phyloP scores from a whole-genome alignment of 2,329 filamentous ascomycete genomes.

The Knoxdaviesia capensis region DNA sequence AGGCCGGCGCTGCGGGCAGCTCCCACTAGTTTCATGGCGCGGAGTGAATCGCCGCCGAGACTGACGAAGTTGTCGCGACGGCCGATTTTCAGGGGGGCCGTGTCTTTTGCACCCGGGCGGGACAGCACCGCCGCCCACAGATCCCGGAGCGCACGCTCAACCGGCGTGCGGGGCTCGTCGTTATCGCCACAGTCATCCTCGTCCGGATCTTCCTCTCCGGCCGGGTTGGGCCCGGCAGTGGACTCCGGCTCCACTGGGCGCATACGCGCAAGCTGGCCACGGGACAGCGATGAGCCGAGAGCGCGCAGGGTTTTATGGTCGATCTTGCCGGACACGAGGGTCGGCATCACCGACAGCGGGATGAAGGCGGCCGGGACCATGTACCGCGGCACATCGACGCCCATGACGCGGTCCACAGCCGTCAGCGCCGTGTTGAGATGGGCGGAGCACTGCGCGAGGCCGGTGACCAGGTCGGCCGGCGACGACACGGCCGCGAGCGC shows the following conservation, averaged over 20 bases:
- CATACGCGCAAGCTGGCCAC: conserved; percentile 8
- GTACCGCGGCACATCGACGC: conserved; percentile 18
- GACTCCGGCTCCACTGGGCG: too few species aligned
- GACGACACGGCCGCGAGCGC: conserved; percentile 5
- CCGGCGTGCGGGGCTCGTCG: conserved; percentile 16
- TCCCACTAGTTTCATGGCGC: conserved; percentile 29
- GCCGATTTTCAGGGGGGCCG: conserved; percentile 11
- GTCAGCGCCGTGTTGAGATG: conserved; percentile 13
- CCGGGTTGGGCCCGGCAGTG: too few species aligned
- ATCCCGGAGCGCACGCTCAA: conserved; percentile 16
- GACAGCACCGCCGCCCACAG: conserved; percentile 19
- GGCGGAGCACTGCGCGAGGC: conserved; percentile 12
- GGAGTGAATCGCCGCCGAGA: conserved; percentile 28
- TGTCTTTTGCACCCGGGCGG: too few species aligned
- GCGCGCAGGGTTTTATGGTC: conserved; percentile 27
- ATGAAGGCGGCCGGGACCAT: conserved; percentile 28
- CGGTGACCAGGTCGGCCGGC: conserved; percentile 7
- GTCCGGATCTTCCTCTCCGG: background rate
- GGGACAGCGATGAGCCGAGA: conserved; percentile 19
- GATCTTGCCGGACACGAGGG: conserved; percentile 26
- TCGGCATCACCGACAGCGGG: conserved; percentile 22
- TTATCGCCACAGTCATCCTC: conserved; percentile 12
- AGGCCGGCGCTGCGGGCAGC: conserved; percentile 18
- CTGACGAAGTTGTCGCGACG: conserved; percentile 24
- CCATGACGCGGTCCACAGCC: conserved; percentile 13